Evolutionary conservation across 1,139 yeast genomes (phyloP), one percentile per base, ranked within the genome.

Genomic region (Candida pseudoviswanathii): DNA sequence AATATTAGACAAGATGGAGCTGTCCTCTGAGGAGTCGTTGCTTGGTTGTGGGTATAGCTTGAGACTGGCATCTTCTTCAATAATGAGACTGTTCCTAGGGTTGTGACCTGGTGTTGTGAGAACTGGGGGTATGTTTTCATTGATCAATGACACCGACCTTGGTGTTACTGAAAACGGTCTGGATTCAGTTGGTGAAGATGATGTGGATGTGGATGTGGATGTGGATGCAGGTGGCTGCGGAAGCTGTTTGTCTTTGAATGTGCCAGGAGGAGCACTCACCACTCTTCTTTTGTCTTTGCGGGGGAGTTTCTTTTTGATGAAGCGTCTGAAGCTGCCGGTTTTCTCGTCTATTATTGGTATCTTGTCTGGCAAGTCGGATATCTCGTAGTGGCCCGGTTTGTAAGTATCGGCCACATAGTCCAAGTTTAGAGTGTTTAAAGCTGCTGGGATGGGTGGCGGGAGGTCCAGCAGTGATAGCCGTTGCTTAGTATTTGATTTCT

Each of bases 361-460:
- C 1, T 47, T 53, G 3, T 56, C 56, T 2, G 77, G 78, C 9
- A 75, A 59, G 45, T 75, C 78, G 4, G 59, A 59, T 9, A 60
- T 33, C 4, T 62, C 51, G 50, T 57, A 60, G 7, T 55, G 56
- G 2, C 67, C 63, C 1, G 77, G 76, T 37, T 58, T 58, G 51
- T 63, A 70, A 4, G 68, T 55, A 16, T 60, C 61, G 4, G 68
- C 64, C 11, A 74, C 77, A 46, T 64, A 63, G 7, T 63, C 73
- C 36, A 65, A 45, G 43, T 62, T 60, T n/a, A 54, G 51, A 37
- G 45, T 42, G 21, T 31, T 34, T n/a, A 45, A 36, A 4, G 29
- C 26, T 1, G 58, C 57, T 2, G 58, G 59, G 8, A 53, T 47
- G 3, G 27, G 9, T 27, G 51, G 55, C 29, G 58, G 59, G 30